These are phyloP conservation scores for Margaritispora aquatica DNA, from an alignment of 495 filamentous ascomycete species.

Conservation along the genomic window DNA sequence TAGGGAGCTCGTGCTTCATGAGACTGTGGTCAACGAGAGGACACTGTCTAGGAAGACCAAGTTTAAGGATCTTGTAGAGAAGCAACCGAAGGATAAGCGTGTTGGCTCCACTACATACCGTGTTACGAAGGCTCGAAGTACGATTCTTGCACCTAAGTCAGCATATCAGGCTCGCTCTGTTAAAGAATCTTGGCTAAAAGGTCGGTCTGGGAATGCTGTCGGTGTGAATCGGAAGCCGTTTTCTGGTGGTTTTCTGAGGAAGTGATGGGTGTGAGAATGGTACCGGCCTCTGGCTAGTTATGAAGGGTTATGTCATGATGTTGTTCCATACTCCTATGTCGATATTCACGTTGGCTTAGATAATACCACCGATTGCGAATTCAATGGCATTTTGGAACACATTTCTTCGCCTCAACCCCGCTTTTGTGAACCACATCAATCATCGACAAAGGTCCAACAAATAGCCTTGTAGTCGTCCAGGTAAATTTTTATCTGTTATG, in stretches of 20 bases:
- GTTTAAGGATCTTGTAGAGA: slow-evolving; percentile 16
- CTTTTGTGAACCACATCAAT: no score
- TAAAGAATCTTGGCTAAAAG: slow-evolving; percentile 24
- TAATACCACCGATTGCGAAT: no score
- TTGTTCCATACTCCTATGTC: no score
- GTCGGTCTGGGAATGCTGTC: slow-evolving; percentile 1
- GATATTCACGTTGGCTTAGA: no score
- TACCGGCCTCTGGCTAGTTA: no score
- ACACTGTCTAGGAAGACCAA: slow-evolving; percentile 18
- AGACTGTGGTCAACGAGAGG: neutral
- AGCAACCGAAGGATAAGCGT: slow-evolving; percentile 20
- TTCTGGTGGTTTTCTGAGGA: slow-evolving; percentile 15
- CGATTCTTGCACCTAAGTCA: slow-evolving; percentile 18
- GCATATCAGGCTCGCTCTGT: slow-evolving; percentile 4
- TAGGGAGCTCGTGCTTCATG: neutral
- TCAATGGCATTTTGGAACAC: no score
- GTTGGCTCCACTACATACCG: slow-evolving; percentile 20
- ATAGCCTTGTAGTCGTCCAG: no score
- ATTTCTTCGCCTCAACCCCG: no score
- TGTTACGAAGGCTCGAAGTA: slow-evolving; percentile 10
- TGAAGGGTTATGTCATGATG: neutral
- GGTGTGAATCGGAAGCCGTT: slow-evolving; percentile 15
- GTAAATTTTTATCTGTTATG: no score
- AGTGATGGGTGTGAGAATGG: neutral
- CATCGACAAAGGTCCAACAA: no score